Evolutionary conservation across 1,284 basidiomycete species (phyloP), one percentile per base, ranked within the genome.

Genomic region (Microbotryum scabiosae): DNA sequence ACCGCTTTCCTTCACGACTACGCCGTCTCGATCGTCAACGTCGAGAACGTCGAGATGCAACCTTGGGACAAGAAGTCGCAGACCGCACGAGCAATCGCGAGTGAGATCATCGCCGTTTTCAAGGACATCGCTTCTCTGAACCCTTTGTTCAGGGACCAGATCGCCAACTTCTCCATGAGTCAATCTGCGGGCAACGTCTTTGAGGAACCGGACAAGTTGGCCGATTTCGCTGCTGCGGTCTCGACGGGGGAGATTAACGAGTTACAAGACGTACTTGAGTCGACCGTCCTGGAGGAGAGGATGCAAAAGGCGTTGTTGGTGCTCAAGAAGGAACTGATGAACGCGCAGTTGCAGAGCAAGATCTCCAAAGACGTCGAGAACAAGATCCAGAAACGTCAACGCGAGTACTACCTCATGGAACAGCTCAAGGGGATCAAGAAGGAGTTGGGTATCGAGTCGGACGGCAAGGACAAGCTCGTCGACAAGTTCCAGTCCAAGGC

Each of bases 371-470:
- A 98, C 70, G 92, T 98, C 25, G 92, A 98, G 74, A 84, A 79
- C 79, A 97, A 97, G 80, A 97, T 98, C 65, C 91, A 91, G 54
- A 97, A 97, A 77, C 82, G 93, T 18, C 94, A 98, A 75, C 81
- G 93, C 62, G 96, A 98, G 78, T 97, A 96, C 74, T 97, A 96
- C 76, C 80, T 99, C 61, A 93, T 91, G 88, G 96, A 99, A 76
- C 96, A 98, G 77, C 83, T 98, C 65, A 97, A 96, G 77, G 92
- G 90, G 2, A 98, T 99, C 78, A 97, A 98, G 81, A 96, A 94
- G 79, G 96, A 97, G 77, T 82, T 98, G 8, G 94, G 94, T 5
- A 90, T 97, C 84, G 91, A 94, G 77, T 87, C 85, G 41, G 94
- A 98, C 71, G 94, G 94, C 46, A 97, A 97, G 79, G 94, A 97